A percentile compares a stretch with the other conserved stretches of the same genome.
phyloP scores from a whole-genome alignment of 2,329 filamentous ascomycete genomes.

The Pseudocercospora fuligena region DNA sequence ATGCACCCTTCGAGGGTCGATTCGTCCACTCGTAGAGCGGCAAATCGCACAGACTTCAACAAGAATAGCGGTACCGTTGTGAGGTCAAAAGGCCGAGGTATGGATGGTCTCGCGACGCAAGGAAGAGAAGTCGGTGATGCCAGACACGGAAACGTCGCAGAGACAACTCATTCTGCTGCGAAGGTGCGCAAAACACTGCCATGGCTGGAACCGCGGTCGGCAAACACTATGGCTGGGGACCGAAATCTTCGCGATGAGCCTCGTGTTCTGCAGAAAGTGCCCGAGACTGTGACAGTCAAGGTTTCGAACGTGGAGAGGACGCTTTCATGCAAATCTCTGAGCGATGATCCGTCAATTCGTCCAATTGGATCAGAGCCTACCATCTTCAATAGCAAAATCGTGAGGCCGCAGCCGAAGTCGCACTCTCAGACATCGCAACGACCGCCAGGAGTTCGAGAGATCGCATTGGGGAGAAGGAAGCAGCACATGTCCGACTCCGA shows the following conservation, averaged over 20 bases:
- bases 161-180: background rate
- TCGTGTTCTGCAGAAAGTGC: background rate
- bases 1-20: background rate
- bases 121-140: background rate
- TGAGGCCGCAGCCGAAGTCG: constrained; percentile 1
- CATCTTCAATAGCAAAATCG: constrained; percentile 10
- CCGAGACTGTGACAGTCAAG: background rate
- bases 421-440: constrained; percentile 22
- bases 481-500: constrained; percentile 1
- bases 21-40: background rate
- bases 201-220: constrained; percentile 16
- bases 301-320: background rate
- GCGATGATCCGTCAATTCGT: constrained; percentile 27
- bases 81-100: background rate
- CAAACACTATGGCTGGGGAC: background rate
- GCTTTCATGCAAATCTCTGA: constrained; percentile 7
- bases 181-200: constrained; percentile 32
- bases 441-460: constrained; percentile 10
- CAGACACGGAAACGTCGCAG: background rate
- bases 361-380: constrained; percentile 31
- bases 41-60: background rate
- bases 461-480: constrained; percentile 5
- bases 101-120: background rate
- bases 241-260: background rate
- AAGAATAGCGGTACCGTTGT: background rate